These are phyloP conservation scores for Marasmius tenuissimus DNA, from an alignment of 1,284 basidiomycete species.

Conservation along the genomic window DNA sequence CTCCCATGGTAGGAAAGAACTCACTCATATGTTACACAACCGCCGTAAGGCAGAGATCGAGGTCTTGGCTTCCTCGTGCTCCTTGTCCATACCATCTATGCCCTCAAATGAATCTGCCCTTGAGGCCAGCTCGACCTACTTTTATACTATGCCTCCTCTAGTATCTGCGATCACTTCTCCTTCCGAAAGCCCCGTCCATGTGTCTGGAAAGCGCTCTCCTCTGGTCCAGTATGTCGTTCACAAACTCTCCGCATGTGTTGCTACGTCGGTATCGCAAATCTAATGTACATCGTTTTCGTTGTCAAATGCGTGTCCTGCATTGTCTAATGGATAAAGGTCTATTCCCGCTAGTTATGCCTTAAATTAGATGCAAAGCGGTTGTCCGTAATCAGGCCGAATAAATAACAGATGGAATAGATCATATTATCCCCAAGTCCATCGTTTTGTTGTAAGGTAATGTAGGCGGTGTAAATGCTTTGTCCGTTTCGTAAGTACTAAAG, in stretches of 20 bases:
- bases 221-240: conserved; percentile 10
- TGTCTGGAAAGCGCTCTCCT: not conserved
- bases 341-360: no score
- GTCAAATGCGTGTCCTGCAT: not conserved
- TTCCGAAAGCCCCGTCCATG: not conserved
- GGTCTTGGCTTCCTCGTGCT: conserved; percentile 40
- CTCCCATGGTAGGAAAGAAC: conserved; percentile 60
- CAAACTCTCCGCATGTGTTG: conserved; percentile 8
- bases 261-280: not conserved
- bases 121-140: not conserved
- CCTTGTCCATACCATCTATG: not conserved
- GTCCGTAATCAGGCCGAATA: no score
- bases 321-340: not conserved
- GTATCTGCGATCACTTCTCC: not conserved
- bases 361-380: no score
- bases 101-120: not conserved
- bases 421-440: no score
- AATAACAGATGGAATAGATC: no score
- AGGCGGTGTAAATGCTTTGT: no score
- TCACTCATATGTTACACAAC: conserved; percentile 74
- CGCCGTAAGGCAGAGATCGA: conserved; percentile 90
- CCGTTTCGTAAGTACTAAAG: no score
- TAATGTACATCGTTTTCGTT: not conserved
- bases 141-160: not conserved
- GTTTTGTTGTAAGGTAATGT: no score